Evolutionary conservation across 2,329 filamentous ascomycete genomes (phyloP), one percentile per base, ranked within the genome.

Genomic region (Harringtonia aguacate): DNA sequence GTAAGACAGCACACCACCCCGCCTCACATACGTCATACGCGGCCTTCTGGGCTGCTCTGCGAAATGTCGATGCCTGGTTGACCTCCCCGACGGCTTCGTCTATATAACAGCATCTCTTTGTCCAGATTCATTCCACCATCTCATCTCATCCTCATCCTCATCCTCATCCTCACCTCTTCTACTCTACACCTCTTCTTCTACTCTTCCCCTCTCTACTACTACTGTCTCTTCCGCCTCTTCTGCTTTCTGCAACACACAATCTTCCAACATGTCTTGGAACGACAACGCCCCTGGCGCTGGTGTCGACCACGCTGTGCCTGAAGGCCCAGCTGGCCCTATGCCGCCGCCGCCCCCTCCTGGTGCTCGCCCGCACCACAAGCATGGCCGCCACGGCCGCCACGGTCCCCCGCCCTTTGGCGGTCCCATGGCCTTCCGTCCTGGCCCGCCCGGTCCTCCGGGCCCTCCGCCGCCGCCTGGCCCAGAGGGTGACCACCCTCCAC

Each of bases 281-380:
- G 18, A 37, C n/a, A 52, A 54, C 33, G 44, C 45, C 35, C 51
- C 57, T 30, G 62, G 65, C 35, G 55, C 56, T 17, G 63, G 65
- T 38, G 60, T 66, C 44, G 24, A 27, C 24, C 24, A 27, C 24
- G 24, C 24, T 10, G 66, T n/a, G 8, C 35, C 35, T 20, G 17
- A 20, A 12, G 50, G 47, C 17, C 48, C 48, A 46, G 48, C 41
- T n/a, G 44, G 36, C 29, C 43, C 40, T 8, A 10, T 27, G 24
- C n/a, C n/a, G n/a, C n/a, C n/a, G n/a, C n/a, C n/a, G n/a, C n/a
- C n/a, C 35, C n/a, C n/a, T n/a, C n/a, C 41, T 20, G 44, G 36
- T 34, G 41, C 34, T 6, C 46, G 15, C 18, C 39, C 28, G 30
- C 21, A 39, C 20, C 40, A 17, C n/a, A n/a, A n/a, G n/a, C n/a